A percentile compares a stretch with the other conserved stretches of the same genome.
These are phyloP conservation scores for Schwanniomyces etchellsii DNA, from an alignment of 1,139 yeast genomes.

Conservation along the genomic window DNA sequence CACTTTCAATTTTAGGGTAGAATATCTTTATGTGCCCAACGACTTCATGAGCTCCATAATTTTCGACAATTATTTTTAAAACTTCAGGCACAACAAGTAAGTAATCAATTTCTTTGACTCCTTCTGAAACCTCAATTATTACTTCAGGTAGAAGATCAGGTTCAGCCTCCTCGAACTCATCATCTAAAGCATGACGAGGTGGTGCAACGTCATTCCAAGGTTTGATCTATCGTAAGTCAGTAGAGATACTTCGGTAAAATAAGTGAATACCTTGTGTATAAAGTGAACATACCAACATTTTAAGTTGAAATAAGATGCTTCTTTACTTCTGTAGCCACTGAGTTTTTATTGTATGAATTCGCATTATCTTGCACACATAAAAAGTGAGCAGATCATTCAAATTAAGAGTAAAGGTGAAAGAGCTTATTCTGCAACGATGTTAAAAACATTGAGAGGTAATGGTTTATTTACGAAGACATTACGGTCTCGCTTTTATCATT, in stretches of 20 bases:
- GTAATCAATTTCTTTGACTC: slow-evolving; percentile 8
- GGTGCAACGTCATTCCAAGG: slow-evolving; percentile 48
- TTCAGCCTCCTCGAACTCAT: slow-evolving; percentile 23
- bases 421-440: too few species aligned
- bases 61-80: slow-evolving; percentile 18
- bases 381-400: too few species aligned
- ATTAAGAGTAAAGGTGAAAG: too few species aligned
- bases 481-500: slow-evolving; percentile 26
- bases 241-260: not conserved
- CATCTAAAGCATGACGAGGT: slow-evolving; percentile 52
- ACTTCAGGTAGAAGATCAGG: slow-evolving; percentile 13
- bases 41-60: slow-evolving; percentile 10
- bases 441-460: too few species aligned
- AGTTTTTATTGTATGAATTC: too few species aligned
- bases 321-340: not conserved
- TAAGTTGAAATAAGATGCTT: not conserved
- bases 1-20: slow-evolving; percentile 15
- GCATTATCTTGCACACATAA: too few species aligned
- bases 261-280: not conserved
- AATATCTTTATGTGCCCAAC: slow-evolving; percentile 19
- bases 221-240: slow-evolving; percentile 36
- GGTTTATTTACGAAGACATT: too few species aligned
- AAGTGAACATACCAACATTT: not conserved
- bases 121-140: slow-evolving; percentile 6
- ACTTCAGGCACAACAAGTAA: slow-evolving; percentile 25